Percentiles rank a stretch among this genome's conserved stretches.
Conservation (phyloP, 768 basidiomycete species). For the Trametes sanguinea region DNA sequence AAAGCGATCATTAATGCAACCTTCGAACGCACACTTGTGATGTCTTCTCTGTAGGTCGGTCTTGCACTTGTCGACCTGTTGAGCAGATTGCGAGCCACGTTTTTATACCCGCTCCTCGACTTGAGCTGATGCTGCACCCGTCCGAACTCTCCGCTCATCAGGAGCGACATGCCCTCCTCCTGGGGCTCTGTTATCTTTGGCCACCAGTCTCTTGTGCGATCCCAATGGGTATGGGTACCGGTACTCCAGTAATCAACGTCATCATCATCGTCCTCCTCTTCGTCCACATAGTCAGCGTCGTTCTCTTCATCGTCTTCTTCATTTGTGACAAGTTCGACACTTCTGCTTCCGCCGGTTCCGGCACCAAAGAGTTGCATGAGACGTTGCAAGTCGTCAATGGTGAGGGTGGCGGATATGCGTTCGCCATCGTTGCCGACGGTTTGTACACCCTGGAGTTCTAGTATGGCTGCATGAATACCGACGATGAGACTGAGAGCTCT, state of each 20-base stretch:
- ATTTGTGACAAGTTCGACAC: background rate
- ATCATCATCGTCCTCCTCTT: constrained; percentile 37
- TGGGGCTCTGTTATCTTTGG: constrained; percentile 57
- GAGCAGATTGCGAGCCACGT: constrained; percentile 51
- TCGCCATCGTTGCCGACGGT: constrained; percentile 1
- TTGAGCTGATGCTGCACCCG: constrained; percentile 53
- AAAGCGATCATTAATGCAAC: background rate
- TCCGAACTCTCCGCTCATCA: constrained; percentile 82
- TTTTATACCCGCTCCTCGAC: constrained; percentile 43
- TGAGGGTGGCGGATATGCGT: constrained; percentile 4
- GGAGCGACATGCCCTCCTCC: constrained; percentile 60
- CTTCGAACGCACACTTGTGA: constrained; percentile 48
- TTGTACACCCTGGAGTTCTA: constrained; percentile 3
- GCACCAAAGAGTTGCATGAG: constrained; percentile 8
- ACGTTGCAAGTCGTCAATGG: constrained; percentile 16
- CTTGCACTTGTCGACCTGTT: constrained; percentile 36
- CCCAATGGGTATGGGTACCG: constrained; percentile 8
- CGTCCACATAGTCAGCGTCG: constrained; percentile 39
- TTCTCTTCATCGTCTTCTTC: constrained; percentile 37
- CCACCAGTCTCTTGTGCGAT: constrained; percentile 37
- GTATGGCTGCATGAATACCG: background rate
- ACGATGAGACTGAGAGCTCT: background rate
- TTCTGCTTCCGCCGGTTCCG: background rate
- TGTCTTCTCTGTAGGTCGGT: constrained; percentile 49
- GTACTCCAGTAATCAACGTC: constrained; percentile 30